A percentile compares a stretch with the other conserved stretches of the same genome.
Evolutionary conservation across 2,329 filamentous ascomycete genomes (phyloP).

Genomic region (Dactylellina haptotyla): DNA sequence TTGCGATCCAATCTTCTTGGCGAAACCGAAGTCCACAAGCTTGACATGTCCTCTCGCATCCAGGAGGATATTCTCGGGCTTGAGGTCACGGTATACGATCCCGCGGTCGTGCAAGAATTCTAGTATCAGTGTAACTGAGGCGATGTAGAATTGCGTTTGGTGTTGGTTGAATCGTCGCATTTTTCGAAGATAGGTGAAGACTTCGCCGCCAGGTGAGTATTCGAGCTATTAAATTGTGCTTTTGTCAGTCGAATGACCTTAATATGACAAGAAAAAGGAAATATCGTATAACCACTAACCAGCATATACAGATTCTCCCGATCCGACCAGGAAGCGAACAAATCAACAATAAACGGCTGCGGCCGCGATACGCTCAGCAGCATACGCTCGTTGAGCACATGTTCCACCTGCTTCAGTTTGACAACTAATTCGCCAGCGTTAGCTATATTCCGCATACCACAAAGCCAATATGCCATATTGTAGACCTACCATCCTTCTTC

Average conservation of each 20-base stretch:
- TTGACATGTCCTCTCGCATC: constrained; percentile 78
- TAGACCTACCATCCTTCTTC: constrained; percentile 66
- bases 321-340: constrained; percentile 82
- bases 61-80: constrained; percentile 83
- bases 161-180: constrained; percentile 81
- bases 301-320: constrained; percentile 82
- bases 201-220: constrained; percentile 71
- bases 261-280: neutral
- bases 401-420: constrained; percentile 84
- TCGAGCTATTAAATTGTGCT: constrained; percentile 54
- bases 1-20: constrained; percentile 76
- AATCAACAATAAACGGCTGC: constrained; percentile 83
- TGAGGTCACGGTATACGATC: constrained; percentile 82
- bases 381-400: constrained; percentile 83
- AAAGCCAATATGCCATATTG: neutral
- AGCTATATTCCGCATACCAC: constrained; percentile 4
- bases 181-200: constrained; percentile 83
- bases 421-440: constrained; percentile 68
- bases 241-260: neutral
- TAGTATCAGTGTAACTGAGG: constrained; percentile 83
- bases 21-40: constrained; percentile 85
- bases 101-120: constrained; percentile 82
- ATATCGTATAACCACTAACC: constrained; percentile 60
- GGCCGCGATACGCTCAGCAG: constrained; percentile 80
- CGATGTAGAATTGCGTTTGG: constrained; percentile 82